Conservation (phyloP, 1,284 basidiomycete genomes). For the Thelephora terrestris region DNA sequence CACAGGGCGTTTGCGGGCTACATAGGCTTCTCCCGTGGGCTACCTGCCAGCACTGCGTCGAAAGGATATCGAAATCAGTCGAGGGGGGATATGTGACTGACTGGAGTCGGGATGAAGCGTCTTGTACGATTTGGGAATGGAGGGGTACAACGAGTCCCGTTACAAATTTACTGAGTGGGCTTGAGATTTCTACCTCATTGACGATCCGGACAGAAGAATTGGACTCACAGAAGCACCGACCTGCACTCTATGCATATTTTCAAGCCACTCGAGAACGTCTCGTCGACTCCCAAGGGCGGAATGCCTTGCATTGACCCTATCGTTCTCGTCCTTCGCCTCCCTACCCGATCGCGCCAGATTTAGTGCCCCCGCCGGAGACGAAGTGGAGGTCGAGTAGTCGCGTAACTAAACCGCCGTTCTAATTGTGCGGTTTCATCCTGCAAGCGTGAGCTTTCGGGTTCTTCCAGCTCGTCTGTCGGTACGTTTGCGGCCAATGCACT, state of each 20-base stretch:
- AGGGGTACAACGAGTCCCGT: conserved; percentile 55
- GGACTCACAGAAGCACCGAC: conserved; percentile 62
- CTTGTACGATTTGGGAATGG: conserved; percentile 64
- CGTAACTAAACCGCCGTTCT: too few relatives aligned
- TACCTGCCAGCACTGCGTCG: conserved; percentile 42
- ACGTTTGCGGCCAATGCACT: too few relatives aligned
- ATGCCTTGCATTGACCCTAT: conserved; percentile 51
- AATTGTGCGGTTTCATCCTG: too few relatives aligned
- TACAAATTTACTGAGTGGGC: conserved; percentile 46
- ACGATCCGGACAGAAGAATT: background rate
- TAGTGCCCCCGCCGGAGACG: conserved; percentile 71
- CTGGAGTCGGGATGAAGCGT: conserved; percentile 61
- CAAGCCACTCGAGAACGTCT: conserved; percentile 75
- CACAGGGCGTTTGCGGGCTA: conserved; percentile 69
- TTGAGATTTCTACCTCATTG: conserved; percentile 6
- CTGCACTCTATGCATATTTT: conserved; percentile 79
- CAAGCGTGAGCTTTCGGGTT: too few relatives aligned
- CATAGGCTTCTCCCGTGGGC: conserved; percentile 57
- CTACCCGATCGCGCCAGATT: conserved; percentile 70
- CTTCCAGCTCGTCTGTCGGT: too few relatives aligned
- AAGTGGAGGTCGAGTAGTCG: too few relatives aligned
- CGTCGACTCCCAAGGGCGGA: conserved; percentile 41
- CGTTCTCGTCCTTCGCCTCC: conserved; percentile 83
- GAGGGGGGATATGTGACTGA: conserved; percentile 1
- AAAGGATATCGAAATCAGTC: background rate